A percentile compares a stretch with the other conserved stretches of the same genome.
Evolutionary conservation across 352 stramenopile species (phyloP).

Genomic region (Globisporangium nagaii): DNA sequence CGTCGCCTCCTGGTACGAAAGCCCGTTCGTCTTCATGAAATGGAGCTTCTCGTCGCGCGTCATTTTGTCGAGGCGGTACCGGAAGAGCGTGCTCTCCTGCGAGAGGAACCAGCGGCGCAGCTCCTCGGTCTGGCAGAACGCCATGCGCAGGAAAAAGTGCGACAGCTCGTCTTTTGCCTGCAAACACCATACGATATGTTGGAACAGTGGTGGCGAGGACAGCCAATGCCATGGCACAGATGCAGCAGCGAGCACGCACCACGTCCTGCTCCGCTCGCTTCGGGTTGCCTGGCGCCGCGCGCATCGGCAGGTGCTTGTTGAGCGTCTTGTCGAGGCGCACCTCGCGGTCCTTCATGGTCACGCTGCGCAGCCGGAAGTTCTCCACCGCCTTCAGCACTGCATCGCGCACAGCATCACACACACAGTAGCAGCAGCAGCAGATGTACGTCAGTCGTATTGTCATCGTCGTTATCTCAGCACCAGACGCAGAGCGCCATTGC

Average conservation of each 20-base stretch:
- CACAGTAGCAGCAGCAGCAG: background rate
- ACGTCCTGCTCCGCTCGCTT: conserved; percentile 61
- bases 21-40: conserved; percentile 85
- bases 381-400: conserved; percentile 79
- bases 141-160: conserved; percentile 97
- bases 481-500: too few species aligned
- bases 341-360: conserved; percentile 69
- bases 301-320: conserved; percentile 81
- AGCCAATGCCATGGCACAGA: too few species aligned
- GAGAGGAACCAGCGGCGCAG: conserved; percentile 96
- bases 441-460: background rate
- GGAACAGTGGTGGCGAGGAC: too few species aligned
- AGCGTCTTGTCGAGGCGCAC: conserved; percentile 78
- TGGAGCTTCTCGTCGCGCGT: conserved; percentile 81
- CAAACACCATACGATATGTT: background rate
- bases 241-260: conserved; percentile 11
- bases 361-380: conserved; percentile 76
- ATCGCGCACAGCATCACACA: too few species aligned
- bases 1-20: conserved; percentile 71
- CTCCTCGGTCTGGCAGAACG: conserved; percentile 97
- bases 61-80: conserved; percentile 88
- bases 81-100: conserved; percentile 94
- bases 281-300: conserved; percentile 24
- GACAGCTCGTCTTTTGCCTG: conserved; percentile 91
- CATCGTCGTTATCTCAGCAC: too few species aligned